Conservation (phyloP, 164 flowering plant species). For the Taxillus chinensis region DNA sequence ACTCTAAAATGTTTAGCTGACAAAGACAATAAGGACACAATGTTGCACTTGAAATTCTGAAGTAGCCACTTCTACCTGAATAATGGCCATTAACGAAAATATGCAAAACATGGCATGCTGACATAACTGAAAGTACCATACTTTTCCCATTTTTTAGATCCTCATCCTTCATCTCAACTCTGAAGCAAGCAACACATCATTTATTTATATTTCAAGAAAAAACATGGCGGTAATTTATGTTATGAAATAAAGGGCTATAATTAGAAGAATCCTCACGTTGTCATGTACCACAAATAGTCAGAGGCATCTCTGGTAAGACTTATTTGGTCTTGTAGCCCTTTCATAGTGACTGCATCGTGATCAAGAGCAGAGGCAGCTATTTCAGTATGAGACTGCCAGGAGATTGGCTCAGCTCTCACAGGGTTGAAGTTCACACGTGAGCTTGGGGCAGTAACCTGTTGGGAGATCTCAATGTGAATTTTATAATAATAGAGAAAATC, state of each 20-base stretch:
- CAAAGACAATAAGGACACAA: neutral
- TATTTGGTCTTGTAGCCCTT: slow-evolving; percentile 67
- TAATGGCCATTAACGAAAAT: slow-evolving; percentile 71
- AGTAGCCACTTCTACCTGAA: slow-evolving; percentile 34
- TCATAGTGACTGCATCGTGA: slow-evolving; percentile 22
- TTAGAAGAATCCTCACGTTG: slow-evolving; percentile 49
- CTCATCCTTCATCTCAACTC: slow-evolving; percentile 42
- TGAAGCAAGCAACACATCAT: slow-evolving; percentile 17
- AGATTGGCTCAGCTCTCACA: slow-evolving; percentile 17
- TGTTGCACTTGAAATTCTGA: neutral
- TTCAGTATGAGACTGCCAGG: slow-evolving; percentile 77
- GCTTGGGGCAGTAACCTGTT: slow-evolving; percentile 53
- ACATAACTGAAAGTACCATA: slow-evolving; percentile 58
- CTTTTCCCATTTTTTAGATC: slow-evolving; percentile 53
- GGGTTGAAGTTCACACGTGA: slow-evolving; percentile 38
- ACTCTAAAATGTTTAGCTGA: neutral
- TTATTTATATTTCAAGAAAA: neutral
- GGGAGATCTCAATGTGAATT: slow-evolving; percentile 1
- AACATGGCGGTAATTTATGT: neutral
- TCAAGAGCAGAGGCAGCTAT: slow-evolving; percentile 42
- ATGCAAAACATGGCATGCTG: slow-evolving; percentile 86
- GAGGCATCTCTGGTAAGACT: slow-evolving; percentile 59
- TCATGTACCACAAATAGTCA: slow-evolving; percentile 87
- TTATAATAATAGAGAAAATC: too few species aligned
- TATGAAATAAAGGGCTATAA: neutral